These are phyloP conservation scores for Phytophthora hibernalis DNA, from an alignment of 352 stramenopile genomes.

Conservation along the genomic window DNA sequence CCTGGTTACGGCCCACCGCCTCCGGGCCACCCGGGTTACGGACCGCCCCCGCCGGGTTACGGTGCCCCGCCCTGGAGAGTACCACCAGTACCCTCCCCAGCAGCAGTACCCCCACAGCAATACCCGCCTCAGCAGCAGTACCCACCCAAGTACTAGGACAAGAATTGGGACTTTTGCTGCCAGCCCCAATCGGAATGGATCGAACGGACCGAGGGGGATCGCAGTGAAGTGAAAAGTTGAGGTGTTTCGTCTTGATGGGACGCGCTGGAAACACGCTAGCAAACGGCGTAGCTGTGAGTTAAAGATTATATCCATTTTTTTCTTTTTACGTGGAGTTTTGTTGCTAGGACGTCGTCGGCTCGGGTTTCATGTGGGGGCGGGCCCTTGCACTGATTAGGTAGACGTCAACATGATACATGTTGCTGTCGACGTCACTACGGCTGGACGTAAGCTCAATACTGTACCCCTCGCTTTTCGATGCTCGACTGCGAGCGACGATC, in stretches of 20 bases:
- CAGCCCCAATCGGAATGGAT: slow-evolving; percentile 34
- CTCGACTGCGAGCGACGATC: too few species aligned
- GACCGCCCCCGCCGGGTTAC: slow-evolving; percentile 46
- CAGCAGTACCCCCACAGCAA: slow-evolving; percentile 24
- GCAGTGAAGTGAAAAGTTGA: slow-evolving; percentile 18
- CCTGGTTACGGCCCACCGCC: slow-evolving; percentile 36
- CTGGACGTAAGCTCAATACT: too few species aligned
- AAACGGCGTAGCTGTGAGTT: slow-evolving; percentile 26
- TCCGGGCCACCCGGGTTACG: slow-evolving; percentile 43
- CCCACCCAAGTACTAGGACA: slow-evolving; percentile 25
- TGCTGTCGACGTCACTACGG: too few species aligned
- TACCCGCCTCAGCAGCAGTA: slow-evolving; percentile 24
- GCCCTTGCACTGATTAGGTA: too few species aligned
- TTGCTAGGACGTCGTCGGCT: too few species aligned
- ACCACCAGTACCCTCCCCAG: slow-evolving; percentile 48
- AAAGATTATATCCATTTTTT: slow-evolving; percentile 34
- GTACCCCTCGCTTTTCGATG: too few species aligned
- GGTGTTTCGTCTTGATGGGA: slow-evolving; percentile 26
- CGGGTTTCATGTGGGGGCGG: too few species aligned
- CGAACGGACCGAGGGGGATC: slow-evolving; percentile 33
- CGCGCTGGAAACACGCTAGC: slow-evolving; percentile 10
- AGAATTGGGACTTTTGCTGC: neutral
- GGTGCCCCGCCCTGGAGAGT: slow-evolving; percentile 51
- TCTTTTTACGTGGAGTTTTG: slow-evolving; percentile 1
- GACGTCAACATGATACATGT: too few species aligned